Evolutionary conservation across 345 rosid genomes (phyloP).

Genomic region (Acer negundo): DNA sequence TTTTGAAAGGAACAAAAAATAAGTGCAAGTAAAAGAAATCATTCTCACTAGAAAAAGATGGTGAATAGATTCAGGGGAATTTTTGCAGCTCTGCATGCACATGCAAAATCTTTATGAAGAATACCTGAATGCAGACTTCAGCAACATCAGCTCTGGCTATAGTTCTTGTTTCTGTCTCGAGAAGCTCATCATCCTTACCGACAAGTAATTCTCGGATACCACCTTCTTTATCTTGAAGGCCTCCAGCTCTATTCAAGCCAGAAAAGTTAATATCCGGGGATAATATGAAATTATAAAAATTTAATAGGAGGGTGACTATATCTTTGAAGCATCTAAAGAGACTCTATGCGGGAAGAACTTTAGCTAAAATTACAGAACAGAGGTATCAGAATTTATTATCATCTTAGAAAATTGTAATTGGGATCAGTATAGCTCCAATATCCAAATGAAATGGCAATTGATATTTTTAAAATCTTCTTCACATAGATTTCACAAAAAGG

Average conservation of each 20-base stretch:
- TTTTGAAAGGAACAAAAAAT: conserved; percentile 6
- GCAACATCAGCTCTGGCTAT: conserved; percentile 87
- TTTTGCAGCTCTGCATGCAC: neutral
- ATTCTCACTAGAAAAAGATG: neutral
- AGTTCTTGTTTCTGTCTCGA: conserved; percentile 77
- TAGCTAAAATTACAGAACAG: neutral
- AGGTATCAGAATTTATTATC: neutral
- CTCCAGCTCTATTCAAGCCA: conserved; percentile 75
- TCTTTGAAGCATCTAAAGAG: neutral
- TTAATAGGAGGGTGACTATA: neutral
- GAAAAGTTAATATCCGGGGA: neutral
- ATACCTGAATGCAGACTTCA: conserved; percentile 83
- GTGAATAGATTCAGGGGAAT: neutral
- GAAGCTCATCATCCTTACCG: conserved; percentile 93
- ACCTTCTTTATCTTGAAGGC: conserved; percentile 89
- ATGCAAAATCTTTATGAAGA: neutral
- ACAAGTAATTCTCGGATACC: conserved; percentile 78
- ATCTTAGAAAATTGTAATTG: neutral
- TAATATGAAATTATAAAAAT: neutral
- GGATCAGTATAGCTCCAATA: neutral
- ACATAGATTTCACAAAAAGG: neutral
- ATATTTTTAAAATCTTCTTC: neutral
- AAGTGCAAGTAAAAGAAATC: conserved; percentile 1
- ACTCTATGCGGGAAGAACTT: neutral
- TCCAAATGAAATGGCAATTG: neutral